These are phyloP conservation scores for Epichloe elymi DNA, from an alignment of 2,329 filamentous ascomycete genomes.

Conservation along the genomic window DNA sequence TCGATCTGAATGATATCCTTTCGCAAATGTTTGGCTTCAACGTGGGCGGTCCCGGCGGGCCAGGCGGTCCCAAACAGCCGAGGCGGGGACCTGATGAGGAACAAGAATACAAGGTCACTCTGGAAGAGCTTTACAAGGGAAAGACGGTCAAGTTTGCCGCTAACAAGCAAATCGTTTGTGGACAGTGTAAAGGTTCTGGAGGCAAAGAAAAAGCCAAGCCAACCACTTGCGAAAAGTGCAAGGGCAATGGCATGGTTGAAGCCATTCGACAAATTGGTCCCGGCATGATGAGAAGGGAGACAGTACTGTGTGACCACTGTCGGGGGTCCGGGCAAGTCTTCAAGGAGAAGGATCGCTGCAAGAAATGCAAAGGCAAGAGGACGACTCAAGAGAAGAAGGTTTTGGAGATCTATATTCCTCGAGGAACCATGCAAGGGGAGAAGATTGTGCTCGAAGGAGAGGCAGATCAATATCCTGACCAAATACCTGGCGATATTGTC, in stretches of 20 bases:
- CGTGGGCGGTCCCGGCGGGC: constrained; percentile 42
- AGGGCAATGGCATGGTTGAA: constrained; percentile 65
- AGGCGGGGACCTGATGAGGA: constrained; percentile 72
- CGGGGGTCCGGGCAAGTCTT: constrained; percentile 73
- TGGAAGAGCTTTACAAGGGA: constrained; percentile 96
- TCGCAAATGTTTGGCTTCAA: constrained; percentile 83
- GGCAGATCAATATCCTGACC: constrained; percentile 81
- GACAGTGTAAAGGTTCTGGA: constrained; percentile 74
- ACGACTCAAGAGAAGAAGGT: constrained; percentile 84
- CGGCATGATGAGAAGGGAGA: constrained; percentile 70
- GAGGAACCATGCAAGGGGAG: constrained; percentile 76
- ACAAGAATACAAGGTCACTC: constrained; percentile 76
- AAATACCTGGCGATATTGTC: constrained; percentile 83
- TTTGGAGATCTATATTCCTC: constrained; percentile 89
- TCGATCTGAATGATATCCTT: constrained; percentile 85
- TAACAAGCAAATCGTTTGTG: constrained; percentile 86
- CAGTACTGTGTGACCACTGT: constrained; percentile 70
- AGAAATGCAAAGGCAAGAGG: constrained; percentile 93
- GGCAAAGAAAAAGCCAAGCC: constrained; percentile 87
- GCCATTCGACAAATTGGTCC: constrained; percentile 74
- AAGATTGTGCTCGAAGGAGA: constrained; percentile 84
- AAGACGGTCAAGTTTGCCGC: constrained; percentile 96
- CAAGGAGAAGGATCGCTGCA: constrained; percentile 95
- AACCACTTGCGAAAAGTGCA: constrained; percentile 70
- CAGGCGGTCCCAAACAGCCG: constrained; percentile 45